Evolutionary conservation across 805 yeast genomes (phyloP).

Genomic region (Sugiyamaella boreocaroliniensis): DNA sequence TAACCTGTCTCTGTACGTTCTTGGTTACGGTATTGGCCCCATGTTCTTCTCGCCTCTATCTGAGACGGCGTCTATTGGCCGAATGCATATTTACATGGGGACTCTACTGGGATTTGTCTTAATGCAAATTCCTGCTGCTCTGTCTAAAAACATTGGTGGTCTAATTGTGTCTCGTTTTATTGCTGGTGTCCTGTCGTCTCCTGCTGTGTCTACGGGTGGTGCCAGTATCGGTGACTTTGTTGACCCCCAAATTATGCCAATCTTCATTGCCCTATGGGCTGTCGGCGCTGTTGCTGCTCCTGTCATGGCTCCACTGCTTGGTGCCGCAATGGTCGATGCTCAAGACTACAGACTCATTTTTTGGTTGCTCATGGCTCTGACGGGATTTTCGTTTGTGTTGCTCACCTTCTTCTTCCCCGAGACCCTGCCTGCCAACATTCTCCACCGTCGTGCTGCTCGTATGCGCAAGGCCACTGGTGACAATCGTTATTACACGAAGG

Average conservation of each 20-base stretch:
- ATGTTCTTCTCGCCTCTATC: conserved; percentile 56
- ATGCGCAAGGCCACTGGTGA: conserved; percentile 47
- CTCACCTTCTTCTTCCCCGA: conserved; percentile 46
- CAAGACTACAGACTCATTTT: conserved; percentile 50
- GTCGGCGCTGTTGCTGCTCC: conserved; percentile 15
- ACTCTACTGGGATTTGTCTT: conserved; percentile 43
- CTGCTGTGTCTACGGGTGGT: conserved; percentile 53
- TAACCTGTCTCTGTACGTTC: conserved; percentile 51
- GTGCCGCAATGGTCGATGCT: conserved; percentile 43
- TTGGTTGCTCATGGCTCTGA: conserved; percentile 41
- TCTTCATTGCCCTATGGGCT: conserved; percentile 47
- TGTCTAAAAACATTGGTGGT: conserved; percentile 45
- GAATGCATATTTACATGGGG: conserved; percentile 42
- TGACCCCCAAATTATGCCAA: conserved; percentile 34
- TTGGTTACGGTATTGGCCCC: conserved; percentile 65
- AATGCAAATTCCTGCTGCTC: conserved; percentile 52
- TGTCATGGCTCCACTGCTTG: conserved; percentile 49
- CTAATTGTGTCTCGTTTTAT: conserved; percentile 46
- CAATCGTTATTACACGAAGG: conserved; percentile 47
- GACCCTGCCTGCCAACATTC: conserved; percentile 51
- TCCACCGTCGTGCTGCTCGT: conserved; percentile 39
- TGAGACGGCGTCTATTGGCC: conserved; percentile 40
- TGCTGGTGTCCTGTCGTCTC: conserved; percentile 50
- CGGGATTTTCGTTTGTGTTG: conserved; percentile 36
- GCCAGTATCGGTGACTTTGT: conserved; percentile 50